Evolutionary conservation across 192 early-diverging fungal species (phyloP).

Genomic region (Coemansia sp.): DNA sequence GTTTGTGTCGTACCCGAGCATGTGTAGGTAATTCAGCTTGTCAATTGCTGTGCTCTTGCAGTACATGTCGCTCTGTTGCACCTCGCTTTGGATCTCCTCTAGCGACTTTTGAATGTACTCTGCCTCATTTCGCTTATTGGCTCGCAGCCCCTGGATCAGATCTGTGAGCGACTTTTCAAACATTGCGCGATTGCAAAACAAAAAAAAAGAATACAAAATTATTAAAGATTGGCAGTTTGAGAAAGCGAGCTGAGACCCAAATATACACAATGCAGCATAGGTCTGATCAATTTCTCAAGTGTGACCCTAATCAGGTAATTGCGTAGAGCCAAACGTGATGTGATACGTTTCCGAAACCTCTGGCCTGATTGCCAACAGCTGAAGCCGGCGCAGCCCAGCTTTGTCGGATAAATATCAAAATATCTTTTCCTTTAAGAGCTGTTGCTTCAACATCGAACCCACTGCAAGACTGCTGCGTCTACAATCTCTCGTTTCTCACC

Average conservation of each 20-base stretch:
- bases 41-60: constrained; percentile 83
- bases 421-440: too few relatives aligned
- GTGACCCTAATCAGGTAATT: too few relatives aligned
- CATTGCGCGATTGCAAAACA: constrained; percentile 31
- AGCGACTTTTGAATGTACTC: constrained; percentile 82
- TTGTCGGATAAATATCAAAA: too few relatives aligned
- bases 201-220: background rate
- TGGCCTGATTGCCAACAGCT: too few relatives aligned
- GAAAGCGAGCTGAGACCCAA: background rate
- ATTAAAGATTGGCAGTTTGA: background rate
- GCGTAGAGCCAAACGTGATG: too few relatives aligned
- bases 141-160: constrained; percentile 92
- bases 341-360: too few relatives aligned
- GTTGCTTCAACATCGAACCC: too few relatives aligned
- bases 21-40: constrained; percentile 90
- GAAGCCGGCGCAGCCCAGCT: too few relatives aligned
- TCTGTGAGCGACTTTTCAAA: constrained; percentile 85
- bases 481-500: too few relatives aligned
- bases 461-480: too few relatives aligned
- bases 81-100: constrained; percentile 87
- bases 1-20: constrained; percentile 95
- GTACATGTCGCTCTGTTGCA: constrained; percentile 79
- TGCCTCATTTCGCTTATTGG: constrained; percentile 84
- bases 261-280: background rate
- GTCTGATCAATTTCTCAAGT: background rate